These are phyloP conservation scores for Fibroporia radiculosa DNA, from an alignment of 768 basidiomycete species.

Conservation along the genomic window DNA sequence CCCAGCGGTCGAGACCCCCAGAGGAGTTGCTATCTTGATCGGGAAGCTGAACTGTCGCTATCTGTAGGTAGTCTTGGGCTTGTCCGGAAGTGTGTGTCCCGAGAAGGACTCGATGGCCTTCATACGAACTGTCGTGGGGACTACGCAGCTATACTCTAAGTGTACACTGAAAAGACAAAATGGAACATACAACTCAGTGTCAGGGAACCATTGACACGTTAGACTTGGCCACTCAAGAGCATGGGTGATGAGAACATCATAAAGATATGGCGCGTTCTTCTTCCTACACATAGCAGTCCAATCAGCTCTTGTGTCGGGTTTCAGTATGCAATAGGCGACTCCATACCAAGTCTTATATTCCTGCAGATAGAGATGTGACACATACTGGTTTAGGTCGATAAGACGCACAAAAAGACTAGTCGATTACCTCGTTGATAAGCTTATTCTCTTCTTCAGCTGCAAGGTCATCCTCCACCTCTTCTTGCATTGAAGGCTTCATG, in stretches of 20 bases:
- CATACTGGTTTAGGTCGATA: background rate
- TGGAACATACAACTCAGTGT: slow-evolving; percentile 76
- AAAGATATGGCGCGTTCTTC: slow-evolving; percentile 96
- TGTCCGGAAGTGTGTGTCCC: slow-evolving; percentile 97
- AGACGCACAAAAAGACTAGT: background rate
- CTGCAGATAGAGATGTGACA: slow-evolving; percentile 26
- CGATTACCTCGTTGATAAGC: slow-evolving; percentile 72
- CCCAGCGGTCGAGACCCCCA: slow-evolving; percentile 68
- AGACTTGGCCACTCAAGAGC: slow-evolving; percentile 97
- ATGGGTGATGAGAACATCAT: slow-evolving; percentile 95
- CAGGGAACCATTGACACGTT: slow-evolving; percentile 99
- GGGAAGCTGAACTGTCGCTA: slow-evolving; percentile 90
- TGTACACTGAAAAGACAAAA: background rate
- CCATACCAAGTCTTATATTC: slow-evolving; percentile 81
- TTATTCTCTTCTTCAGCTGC: slow-evolving; percentile 85
- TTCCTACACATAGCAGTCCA: slow-evolving; percentile 53
- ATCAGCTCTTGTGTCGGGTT: background rate
- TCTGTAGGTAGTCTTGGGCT: slow-evolving; percentile 91
- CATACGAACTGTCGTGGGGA: slow-evolving; percentile 88
- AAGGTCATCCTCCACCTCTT: slow-evolving; percentile 74
- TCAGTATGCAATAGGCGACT: background rate
- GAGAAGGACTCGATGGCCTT: slow-evolving; percentile 86
- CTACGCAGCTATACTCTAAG: slow-evolving; percentile 30
- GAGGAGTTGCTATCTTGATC: slow-evolving; percentile 65
- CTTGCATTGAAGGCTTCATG: slow-evolving; percentile 44